Base-by-base conservation (phyloP, 495 filamentous ascomycete genomes). In the Podospora bellae-mahoneyi region DNA sequence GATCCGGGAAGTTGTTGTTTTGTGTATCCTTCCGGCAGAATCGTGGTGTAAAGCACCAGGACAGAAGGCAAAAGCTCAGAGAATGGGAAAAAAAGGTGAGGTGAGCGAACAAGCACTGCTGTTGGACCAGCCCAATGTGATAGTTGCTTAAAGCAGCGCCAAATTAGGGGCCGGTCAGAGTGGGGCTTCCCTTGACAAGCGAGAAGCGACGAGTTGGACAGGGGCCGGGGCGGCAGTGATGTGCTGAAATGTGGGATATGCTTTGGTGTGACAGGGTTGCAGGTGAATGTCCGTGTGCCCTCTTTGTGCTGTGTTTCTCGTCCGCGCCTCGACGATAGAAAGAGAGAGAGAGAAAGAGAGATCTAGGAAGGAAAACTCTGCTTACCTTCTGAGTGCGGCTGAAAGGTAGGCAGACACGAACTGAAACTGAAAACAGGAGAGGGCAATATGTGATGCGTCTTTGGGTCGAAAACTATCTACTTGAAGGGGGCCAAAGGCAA, bases 151-250 rank as follows among this genome's bases (percentile, higher is more conserved):
- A 72, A 73, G 72, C 77, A 73, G 73, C 74, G 72, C 68, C 74
- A 78, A 78, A 74, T 71, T 56, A 73, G 65, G 68, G 71, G 44
- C 23, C 62, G 48, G 62, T 63, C 57, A 61, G 44, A 67, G 71
- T 71, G 60, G 68, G 68, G 66, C 56, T 54, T 60, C 30, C 23
- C 65, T 63, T 57, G 68, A 73, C 75, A 75, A 75, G 75, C 72
- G 75, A 77, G 69, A 70, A 74, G 68, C 72, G 71, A 75, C 74
- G 70, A 70, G 68, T 74, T 66, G 75, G 73, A 77, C 74, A 74
- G 72, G 74, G 70, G 65, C 71, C 64, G 48, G 68, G 68, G 76
- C 76, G 75, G 76, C 73, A 72, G 73, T 74, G 74, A 60, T 74
- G 75, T 77, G 75, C 75, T 75, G 74, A 74, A 68, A 71, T 75